phyloP scores from a whole-genome alignment of 2,329 filamentous ascomycete species.

The Aureobasidium sp. region DNA sequence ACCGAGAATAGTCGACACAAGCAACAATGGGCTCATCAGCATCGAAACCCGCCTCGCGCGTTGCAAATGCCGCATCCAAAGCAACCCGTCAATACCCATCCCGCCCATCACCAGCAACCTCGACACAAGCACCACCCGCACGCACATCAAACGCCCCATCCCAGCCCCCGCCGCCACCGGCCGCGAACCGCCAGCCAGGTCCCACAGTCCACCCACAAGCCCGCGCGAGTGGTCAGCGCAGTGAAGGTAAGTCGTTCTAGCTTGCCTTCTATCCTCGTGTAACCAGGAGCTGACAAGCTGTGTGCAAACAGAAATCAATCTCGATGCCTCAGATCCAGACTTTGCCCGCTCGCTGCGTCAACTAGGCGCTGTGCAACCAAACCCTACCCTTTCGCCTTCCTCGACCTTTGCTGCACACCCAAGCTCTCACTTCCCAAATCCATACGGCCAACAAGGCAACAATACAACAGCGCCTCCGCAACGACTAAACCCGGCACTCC shows the following conservation, averaged over 20 bases:
- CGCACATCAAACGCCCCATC: conserved; percentile 16
- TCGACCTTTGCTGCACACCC: conserved; percentile 40
- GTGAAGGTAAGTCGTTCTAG: conserved; percentile 26
- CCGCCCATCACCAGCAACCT: conserved; percentile 24
- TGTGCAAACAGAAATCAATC: conserved; percentile 41
- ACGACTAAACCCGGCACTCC: conserved; percentile 45
- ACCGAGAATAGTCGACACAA: not conserved
- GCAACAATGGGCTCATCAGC: conserved; percentile 47
- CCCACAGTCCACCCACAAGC: conserved; percentile 33
- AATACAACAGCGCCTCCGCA: conserved; percentile 20
- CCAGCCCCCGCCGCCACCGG: conserved; percentile 17
- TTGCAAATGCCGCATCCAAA: conserved; percentile 35
- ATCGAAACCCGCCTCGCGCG: conserved; percentile 43
- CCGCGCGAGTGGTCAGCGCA: conserved; percentile 29
- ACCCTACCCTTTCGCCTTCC: conserved; percentile 46
- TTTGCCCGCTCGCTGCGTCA: conserved; percentile 73
- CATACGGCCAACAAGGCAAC: conserved; percentile 11
- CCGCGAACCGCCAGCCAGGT: conserved; percentile 26
- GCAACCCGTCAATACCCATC: conserved; percentile 49
- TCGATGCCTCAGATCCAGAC: conserved; percentile 52
- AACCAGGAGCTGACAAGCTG: not conserved
- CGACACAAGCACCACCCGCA: conserved; percentile 16
- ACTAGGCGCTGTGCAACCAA: conserved; percentile 50
- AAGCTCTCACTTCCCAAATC: conserved; percentile 21
- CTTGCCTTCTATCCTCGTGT: conserved; percentile 2